Evolutionary conservation across 306 rosid species (phyloP).

Genomic region (Sesbania bispinosa): DNA sequence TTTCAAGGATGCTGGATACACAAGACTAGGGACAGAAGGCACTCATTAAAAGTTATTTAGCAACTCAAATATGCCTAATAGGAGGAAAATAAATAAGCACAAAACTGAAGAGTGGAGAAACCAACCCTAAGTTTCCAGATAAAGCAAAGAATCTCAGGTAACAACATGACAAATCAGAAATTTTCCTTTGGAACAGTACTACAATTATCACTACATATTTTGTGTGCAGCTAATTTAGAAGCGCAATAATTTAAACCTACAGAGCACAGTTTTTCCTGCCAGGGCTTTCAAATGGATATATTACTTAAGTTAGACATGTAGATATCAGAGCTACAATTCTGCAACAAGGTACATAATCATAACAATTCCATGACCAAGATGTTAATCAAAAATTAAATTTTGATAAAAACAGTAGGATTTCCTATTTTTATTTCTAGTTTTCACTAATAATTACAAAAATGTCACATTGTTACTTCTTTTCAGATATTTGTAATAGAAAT

Average conservation of each 20-base stretch:
- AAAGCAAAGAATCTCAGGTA: slow-evolving; percentile 9
- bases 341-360: background rate
- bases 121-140: background rate
- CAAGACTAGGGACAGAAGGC: background rate
- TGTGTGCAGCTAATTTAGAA: background rate
- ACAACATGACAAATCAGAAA: background rate
- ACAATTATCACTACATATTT: background rate
- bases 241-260: background rate
- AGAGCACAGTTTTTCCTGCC: background rate
- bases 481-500: background rate
- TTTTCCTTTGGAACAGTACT: background rate
- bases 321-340: background rate
- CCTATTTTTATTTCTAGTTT: background rate
- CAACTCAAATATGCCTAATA: background rate
- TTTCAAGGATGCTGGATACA: slow-evolving; percentile 1
- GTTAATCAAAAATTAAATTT: background rate
- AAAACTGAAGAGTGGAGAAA: background rate
- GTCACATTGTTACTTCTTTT: background rate
- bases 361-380: background rate
- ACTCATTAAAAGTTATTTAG: background rate
- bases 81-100: background rate
- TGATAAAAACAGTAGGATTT: background rate
- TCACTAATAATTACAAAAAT: background rate
- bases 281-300: background rate
- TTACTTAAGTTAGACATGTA: background rate